Evolutionary conservation across 2,329 filamentous ascomycete genomes (phyloP).

Genomic region (Alternaria brassicae): DNA sequence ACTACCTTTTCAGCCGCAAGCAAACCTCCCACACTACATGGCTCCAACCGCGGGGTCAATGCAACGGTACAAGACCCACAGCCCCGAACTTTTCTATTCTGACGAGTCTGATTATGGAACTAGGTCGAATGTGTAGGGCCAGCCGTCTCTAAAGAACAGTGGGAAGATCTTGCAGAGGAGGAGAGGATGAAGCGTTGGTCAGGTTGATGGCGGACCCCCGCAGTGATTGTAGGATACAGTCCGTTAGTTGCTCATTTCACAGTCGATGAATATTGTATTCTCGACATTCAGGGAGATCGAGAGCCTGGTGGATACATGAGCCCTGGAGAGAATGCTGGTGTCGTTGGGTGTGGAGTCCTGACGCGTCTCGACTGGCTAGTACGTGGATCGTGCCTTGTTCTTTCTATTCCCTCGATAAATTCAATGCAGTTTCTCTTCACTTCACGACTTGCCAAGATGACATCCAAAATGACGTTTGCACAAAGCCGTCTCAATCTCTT

Average conservation of each 20-base stretch:
- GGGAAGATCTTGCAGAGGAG: neutral
- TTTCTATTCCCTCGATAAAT: neutral
- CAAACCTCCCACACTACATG: neutral
- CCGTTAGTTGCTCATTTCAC: neutral
- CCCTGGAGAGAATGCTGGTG: neutral
- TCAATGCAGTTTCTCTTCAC: neutral
- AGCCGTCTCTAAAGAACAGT: neutral
- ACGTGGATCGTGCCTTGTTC: neutral
- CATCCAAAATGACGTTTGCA: neutral
- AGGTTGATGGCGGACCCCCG: too few relatives aligned
- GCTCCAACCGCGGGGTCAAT: neutral
- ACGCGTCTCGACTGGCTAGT: constrained; percentile 11
- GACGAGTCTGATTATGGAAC: neutral
- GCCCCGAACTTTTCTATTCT: constrained; percentile 5
- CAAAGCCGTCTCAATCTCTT: constrained; percentile 4
- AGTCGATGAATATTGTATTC: neutral
- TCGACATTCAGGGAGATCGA: neutral
- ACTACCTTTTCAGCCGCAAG: neutral
- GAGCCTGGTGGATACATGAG: neutral
- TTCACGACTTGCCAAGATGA: neutral
- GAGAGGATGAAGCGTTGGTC: neutral
- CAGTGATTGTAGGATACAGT: too few relatives aligned
- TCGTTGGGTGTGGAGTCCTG: constrained; percentile 9
- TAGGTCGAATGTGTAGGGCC: neutral
- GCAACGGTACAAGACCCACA: neutral